A percentile compares a stretch with the other conserved stretches of the same genome.
Conservation (phyloP, 2,329 filamentous ascomycete genomes). For the Ceratocystis destructans region DNA sequence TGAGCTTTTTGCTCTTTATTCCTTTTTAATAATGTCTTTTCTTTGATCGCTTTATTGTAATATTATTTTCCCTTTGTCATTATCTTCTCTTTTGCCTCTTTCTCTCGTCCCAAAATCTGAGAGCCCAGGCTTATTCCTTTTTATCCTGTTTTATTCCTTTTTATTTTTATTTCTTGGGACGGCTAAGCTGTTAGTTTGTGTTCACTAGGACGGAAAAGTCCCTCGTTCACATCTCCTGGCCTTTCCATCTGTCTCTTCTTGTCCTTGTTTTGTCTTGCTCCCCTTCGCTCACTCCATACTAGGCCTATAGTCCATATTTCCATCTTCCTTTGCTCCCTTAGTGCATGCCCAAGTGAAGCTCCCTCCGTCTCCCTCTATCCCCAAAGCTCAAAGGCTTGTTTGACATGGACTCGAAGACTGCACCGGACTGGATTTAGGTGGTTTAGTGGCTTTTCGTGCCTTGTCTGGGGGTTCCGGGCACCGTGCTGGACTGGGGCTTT, state of each 20-base stretch:
- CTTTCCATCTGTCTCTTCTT: neutral
- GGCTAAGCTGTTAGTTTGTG: neutral
- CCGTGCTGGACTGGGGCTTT: neutral
- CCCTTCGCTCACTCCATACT: constrained; percentile 4
- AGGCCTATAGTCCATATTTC: neutral
- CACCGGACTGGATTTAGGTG: constrained; percentile 3
- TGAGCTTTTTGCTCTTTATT: neutral
- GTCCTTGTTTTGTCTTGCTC: constrained; percentile 6
- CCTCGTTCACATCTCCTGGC: neutral
- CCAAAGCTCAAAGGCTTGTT: neutral
- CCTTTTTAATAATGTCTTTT: neutral
- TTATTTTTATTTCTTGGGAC: neutral
- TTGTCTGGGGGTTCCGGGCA: neutral
- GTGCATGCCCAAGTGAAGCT: neutral
- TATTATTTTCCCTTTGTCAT: neutral
- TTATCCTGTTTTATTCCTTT: neutral
- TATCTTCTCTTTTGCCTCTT: neutral
- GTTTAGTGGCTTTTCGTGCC: constrained; percentile 7
- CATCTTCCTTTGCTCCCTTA: constrained; percentile 1
- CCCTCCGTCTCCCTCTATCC: neutral
- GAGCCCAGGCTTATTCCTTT: neutral
- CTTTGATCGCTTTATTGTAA: neutral
- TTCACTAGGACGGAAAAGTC: neutral
- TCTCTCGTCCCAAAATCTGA: neutral
- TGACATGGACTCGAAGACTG: neutral